Evolutionary conservation across 1,139 yeast species (phyloP).

Genomic region (Geotrichum aggregatum): DNA sequence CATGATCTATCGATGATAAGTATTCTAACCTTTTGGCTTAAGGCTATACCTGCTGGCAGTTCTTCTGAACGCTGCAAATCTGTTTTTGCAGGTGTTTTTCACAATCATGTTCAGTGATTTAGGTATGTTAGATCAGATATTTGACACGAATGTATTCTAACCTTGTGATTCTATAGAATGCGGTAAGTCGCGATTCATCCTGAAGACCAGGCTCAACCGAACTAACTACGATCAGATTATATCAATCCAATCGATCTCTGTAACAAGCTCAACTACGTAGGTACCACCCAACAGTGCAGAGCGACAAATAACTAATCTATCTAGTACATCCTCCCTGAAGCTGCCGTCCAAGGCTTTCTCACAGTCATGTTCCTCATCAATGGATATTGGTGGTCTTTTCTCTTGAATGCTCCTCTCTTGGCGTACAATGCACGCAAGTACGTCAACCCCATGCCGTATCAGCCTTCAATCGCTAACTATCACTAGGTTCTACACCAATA

Average conservation of each 20-base stretch:
- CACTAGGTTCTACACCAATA: constrained; percentile 37
- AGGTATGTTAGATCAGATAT: constrained; percentile 47
- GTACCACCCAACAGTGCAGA: constrained; percentile 21
- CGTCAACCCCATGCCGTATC: constrained; percentile 2
- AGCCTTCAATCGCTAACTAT: not conserved
- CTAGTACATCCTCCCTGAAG: constrained; percentile 81
- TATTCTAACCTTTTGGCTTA: not conserved
- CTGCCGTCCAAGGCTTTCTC: constrained; percentile 72
- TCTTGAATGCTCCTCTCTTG: constrained; percentile 78
- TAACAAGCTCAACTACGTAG: constrained; percentile 71
- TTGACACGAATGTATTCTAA: constrained; percentile 5
- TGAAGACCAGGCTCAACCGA: not conserved
- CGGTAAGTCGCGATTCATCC: constrained; percentile 22
- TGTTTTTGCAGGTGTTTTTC: constrained; percentile 87
- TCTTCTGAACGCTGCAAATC: constrained; percentile 74
- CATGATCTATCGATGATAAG: not conserved
- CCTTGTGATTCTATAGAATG: constrained; percentile 22
- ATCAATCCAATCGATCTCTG: constrained; percentile 96
- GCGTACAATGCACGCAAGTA: constrained; percentile 77
- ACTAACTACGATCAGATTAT: constrained; percentile 51
- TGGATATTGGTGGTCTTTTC: constrained; percentile 90
- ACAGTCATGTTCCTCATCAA: constrained; percentile 70
- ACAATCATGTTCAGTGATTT: constrained; percentile 90
- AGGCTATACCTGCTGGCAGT: constrained; percentile 56
- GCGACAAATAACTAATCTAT: not conserved